These are phyloP conservation scores for Pseudoscleropodium purum DNA, from an alignment of 225 moss, liverwort and hornwort species.

Conservation along the genomic window DNA sequence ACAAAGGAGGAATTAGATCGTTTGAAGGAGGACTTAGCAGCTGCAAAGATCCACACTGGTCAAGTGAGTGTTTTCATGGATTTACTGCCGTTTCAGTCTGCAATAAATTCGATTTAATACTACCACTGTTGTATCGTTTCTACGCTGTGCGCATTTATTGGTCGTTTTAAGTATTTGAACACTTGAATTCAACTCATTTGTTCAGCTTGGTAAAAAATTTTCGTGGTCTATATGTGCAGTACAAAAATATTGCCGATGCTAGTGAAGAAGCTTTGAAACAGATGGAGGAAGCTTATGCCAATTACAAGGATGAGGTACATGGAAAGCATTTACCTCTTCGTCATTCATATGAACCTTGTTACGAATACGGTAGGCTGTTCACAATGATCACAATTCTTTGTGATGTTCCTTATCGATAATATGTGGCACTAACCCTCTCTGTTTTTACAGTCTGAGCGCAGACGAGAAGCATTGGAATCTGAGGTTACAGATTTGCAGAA, in stretches of 20 bases:
- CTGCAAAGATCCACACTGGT: constrained; percentile 75
- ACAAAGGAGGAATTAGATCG: constrained; percentile 74
- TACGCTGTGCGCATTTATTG: background rate
- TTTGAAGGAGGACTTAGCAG: constrained; percentile 72
- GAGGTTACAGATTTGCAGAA: constrained; percentile 53
- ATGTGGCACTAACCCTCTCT: background rate
- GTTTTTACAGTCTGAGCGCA: constrained; percentile 61
- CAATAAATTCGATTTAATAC: background rate
- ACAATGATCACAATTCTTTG: background rate
- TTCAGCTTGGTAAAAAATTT: background rate
- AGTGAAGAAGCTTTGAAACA: constrained; percentile 97
- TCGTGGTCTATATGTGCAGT: constrained; percentile 29
- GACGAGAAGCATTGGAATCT: constrained; percentile 66
- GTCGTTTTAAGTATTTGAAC: background rate
- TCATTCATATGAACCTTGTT: background rate
- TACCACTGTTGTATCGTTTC: background rate
- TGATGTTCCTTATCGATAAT: background rate
- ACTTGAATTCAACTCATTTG: background rate
- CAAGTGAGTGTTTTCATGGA: constrained; percentile 36
- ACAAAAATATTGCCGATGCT: constrained; percentile 83
- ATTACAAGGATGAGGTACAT: constrained; percentile 71
- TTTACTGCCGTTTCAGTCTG: background rate
- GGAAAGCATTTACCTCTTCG: background rate
- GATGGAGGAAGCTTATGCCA: constrained; percentile 78
- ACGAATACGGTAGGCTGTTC: background rate